These are phyloP conservation scores for Brassica carinata DNA, from an alignment of 345 rosid species.

Conservation along the genomic window DNA sequence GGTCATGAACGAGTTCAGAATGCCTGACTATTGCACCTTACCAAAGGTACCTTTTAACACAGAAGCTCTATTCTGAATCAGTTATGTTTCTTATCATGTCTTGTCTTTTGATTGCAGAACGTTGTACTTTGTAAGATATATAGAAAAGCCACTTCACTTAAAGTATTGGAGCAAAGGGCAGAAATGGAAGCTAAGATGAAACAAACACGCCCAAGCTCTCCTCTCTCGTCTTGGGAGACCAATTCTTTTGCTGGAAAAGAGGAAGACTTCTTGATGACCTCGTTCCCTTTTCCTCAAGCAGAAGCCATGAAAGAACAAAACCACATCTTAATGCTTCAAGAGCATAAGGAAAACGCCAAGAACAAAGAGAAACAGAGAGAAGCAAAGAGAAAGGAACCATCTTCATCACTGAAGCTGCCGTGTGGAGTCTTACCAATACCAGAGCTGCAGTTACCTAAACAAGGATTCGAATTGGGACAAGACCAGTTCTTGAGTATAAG, in stretches of 20 bases:
- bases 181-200: conserved; percentile 54
- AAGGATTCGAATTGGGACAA: conserved; percentile 63
- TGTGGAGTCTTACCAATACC: conserved; percentile 54
- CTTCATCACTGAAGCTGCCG: conserved; percentile 51
- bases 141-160: conserved; percentile 85
- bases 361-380: conserved; percentile 14
- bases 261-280: conserved; percentile 40
- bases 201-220: conserved; percentile 49
- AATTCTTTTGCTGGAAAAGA: conserved; percentile 43
- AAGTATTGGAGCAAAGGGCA: conserved; percentile 86
- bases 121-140: conserved; percentile 92
- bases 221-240: conserved; percentile 49
- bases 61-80: neutral
- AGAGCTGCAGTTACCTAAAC: conserved; percentile 75
- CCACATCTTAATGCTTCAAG: conserved; percentile 17
- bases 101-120: conserved; percentile 50
- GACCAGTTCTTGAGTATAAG: conserved; percentile 66
- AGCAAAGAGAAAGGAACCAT: conserved; percentile 16
- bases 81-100: conserved; percentile 13
- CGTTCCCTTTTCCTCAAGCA: conserved; percentile 26
- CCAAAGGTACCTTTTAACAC: conserved; percentile 59
- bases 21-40: conserved; percentile 67
- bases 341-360: neutral
- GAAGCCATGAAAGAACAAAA: conserved; percentile 48
- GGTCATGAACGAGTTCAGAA: conserved; percentile 94